Percentiles rank a stretch among this genome's conserved stretches.
Conservation (phyloP, 1,284 basidiomycete genomes). For the Termitomyces sp. region DNA sequence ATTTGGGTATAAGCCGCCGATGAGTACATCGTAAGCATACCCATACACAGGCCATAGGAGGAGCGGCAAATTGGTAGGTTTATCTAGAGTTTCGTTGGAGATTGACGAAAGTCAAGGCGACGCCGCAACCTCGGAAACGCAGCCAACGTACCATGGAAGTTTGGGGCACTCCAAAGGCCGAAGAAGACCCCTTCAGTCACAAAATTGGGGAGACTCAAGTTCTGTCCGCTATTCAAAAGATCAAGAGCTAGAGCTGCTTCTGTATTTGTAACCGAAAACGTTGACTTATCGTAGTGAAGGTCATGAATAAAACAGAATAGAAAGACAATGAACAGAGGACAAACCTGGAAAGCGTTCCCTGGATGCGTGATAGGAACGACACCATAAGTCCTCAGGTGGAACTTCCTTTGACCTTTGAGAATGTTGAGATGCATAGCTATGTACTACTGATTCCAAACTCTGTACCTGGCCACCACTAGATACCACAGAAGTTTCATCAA, state of each 20-base stretch:
- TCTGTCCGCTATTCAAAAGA: slow-evolving; percentile 30
- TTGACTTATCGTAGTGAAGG: slow-evolving; percentile 20
- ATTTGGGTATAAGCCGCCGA: slow-evolving; percentile 31
- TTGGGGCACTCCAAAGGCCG: slow-evolving; percentile 28
- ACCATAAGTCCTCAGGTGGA: slow-evolving; percentile 31
- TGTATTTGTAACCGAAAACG: slow-evolving; percentile 28
- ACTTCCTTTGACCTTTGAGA: slow-evolving; percentile 27
- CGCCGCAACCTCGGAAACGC: neutral
- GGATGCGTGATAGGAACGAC: slow-evolving; percentile 22
- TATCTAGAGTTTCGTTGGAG: slow-evolving; percentile 20
- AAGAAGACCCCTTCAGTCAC: slow-evolving; percentile 28
- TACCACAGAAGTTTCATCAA: neutral
- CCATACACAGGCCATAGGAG: slow-evolving; percentile 32
- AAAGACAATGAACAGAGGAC: neutral
- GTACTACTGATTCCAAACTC: too few species aligned
- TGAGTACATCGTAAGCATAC: slow-evolving; percentile 33
- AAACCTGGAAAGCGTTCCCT: slow-evolving; percentile 32
- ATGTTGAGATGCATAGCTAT: neutral
- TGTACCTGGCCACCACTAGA: slow-evolving; percentile 35
- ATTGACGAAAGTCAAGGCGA: neutral
- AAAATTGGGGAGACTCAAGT: slow-evolving; percentile 29
- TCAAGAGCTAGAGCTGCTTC: slow-evolving; percentile 26
- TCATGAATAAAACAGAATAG: neutral
- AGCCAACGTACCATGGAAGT: slow-evolving; percentile 27
- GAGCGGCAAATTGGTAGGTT: slow-evolving; percentile 24